phyloP scores from a whole-genome alignment of 495 filamentous ascomycete species.

The Annulohypoxylon moriforme region DNA sequence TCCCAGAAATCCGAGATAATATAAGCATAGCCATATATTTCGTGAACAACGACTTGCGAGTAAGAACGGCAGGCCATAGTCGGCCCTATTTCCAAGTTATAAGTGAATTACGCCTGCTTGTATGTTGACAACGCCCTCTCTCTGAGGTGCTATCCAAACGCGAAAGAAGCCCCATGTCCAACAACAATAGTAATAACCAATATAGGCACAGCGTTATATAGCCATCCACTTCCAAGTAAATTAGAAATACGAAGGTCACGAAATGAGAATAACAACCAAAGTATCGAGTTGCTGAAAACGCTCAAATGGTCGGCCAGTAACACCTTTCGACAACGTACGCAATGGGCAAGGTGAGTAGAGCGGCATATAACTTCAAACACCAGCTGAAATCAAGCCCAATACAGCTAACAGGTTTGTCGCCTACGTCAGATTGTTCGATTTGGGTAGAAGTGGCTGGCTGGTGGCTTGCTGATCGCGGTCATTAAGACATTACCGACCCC shows the following conservation, averaged over 20 bases:
- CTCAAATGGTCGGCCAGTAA: constrained; percentile 21
- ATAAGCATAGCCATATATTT: too few relatives aligned
- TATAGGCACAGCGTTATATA: constrained; percentile 2
- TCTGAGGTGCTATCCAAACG: constrained; percentile 23
- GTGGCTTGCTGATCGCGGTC: not conserved
- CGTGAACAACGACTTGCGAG: too few relatives aligned
- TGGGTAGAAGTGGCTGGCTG: not conserved
- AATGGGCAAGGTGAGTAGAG: constrained; percentile 23
- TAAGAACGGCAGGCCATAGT: too few relatives aligned
- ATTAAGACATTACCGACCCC: constrained; percentile 8
- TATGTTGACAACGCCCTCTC: not conserved
- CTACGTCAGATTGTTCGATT: not conserved
- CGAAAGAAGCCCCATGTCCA: constrained; percentile 25
- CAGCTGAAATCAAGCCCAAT: constrained; percentile 11
- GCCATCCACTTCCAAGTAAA: constrained; percentile 6
- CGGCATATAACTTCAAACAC: constrained; percentile 24
- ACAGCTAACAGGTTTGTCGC: not conserved
- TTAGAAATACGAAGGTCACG: constrained; percentile 7
- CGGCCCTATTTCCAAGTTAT: not conserved
- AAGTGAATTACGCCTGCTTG: not conserved
- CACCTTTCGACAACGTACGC: not conserved
- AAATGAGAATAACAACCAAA: constrained; percentile 35
- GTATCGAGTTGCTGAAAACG: constrained; percentile 23
- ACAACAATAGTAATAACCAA: not conserved
- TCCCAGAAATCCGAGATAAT: too few relatives aligned